Conservation (phyloP, 345 rosid species). For the Camelina hispida region DNA sequence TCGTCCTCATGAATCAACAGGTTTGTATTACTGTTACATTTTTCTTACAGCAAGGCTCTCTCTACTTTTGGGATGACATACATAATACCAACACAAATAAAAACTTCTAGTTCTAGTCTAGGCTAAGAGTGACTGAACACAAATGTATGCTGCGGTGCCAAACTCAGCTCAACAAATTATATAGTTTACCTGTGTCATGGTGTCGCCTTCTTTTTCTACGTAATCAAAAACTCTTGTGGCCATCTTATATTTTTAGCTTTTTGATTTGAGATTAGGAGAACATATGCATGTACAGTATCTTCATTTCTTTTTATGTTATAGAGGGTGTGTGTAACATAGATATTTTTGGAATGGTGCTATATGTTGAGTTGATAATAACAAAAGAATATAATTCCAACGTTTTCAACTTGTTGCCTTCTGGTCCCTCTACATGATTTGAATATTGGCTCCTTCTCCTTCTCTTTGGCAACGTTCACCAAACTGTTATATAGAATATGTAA, state of each 20-base stretch:
- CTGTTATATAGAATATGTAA: background rate
- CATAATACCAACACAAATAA: background rate
- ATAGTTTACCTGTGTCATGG: slow-evolving; percentile 17
- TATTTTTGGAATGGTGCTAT: background rate
- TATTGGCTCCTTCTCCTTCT: slow-evolving; percentile 3
- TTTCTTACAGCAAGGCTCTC: background rate
- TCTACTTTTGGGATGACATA: background rate
- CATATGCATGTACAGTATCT: background rate
- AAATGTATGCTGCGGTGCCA: slow-evolving; percentile 18
- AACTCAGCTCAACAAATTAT: background rate
- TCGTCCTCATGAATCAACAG: slow-evolving; percentile 98
- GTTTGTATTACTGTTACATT: slow-evolving; percentile 49
- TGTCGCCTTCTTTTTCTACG: background rate
- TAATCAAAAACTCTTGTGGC: background rate
- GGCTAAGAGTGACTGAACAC: slow-evolving; percentile 17
- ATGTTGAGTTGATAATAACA: slow-evolving; percentile 17
- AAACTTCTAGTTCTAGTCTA: background rate
- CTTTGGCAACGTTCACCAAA: background rate
- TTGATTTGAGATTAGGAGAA: slow-evolving; percentile 17
- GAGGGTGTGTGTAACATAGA: slow-evolving; percentile 11
- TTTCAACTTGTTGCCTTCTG: slow-evolving; percentile 7
- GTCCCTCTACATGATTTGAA: background rate
- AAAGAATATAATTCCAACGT: background rate
- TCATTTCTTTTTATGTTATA: slow-evolving; percentile 11
- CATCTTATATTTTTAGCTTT: background rate